These are phyloP conservation scores for Penicillium ucsense DNA, from an alignment of 495 filamentous ascomycete species.

Conservation along the genomic window DNA sequence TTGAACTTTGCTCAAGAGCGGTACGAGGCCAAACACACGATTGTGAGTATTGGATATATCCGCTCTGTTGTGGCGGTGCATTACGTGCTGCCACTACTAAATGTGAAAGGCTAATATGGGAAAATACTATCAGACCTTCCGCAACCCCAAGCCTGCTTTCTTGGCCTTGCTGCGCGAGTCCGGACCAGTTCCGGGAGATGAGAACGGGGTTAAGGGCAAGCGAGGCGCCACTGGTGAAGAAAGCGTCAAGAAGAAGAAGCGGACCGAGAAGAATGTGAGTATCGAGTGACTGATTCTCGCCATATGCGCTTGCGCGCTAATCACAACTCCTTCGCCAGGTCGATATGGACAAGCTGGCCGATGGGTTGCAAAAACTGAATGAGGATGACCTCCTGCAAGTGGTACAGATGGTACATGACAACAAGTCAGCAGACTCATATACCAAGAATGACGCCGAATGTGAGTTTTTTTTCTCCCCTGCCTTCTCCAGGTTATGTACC, in stretches of 20 bases:
- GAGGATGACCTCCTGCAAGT: slow-evolving; percentile 90
- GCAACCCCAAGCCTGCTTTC: slow-evolving; percentile 80
- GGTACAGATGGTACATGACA: slow-evolving; percentile 95
- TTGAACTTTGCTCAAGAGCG: slow-evolving; percentile 75
- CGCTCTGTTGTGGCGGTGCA: no score
- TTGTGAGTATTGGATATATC: slow-evolving; percentile 33
- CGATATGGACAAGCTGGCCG: slow-evolving; percentile 96
- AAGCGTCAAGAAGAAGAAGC: slow-evolving; percentile 66
- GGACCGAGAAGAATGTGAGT: slow-evolving; percentile 55
- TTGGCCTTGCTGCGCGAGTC: slow-evolving; percentile 65
- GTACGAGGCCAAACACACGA: slow-evolving; percentile 75
- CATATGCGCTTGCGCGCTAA: slow-evolving; percentile 5
- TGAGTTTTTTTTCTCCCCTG: no score
- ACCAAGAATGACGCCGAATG: slow-evolving; percentile 95
- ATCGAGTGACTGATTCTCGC: neutral
- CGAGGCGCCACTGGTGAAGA: slow-evolving; percentile 41
- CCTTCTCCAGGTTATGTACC: neutral
- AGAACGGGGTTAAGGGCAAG: slow-evolving; percentile 49
- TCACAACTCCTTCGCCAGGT: slow-evolving; percentile 24
- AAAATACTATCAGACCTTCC: slow-evolving; percentile 52
- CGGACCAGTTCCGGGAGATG: slow-evolving; percentile 73
- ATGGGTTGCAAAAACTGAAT: slow-evolving; percentile 71
- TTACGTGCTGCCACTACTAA: no score
- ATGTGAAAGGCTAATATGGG: no score
- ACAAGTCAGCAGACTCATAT: slow-evolving; percentile 85